Conservation (phyloP, 2,329 filamentous ascomycete genomes). For the Pseudofabraea citricarpa region DNA sequence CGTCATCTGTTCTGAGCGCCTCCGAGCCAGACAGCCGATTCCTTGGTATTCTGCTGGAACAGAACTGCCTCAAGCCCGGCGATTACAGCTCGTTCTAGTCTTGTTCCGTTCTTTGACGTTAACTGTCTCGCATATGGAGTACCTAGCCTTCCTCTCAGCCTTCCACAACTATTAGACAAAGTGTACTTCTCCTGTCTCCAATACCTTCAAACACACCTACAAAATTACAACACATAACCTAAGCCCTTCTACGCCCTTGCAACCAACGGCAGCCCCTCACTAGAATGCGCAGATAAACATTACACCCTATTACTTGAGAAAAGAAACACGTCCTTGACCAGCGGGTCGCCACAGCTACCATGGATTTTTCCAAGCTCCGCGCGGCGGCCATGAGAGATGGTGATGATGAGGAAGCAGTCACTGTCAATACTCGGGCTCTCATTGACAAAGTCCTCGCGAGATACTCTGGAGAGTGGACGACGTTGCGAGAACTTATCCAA, state of each 20-base stretch:
- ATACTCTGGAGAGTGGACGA: slow-evolving; percentile 94
- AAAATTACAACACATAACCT: background rate
- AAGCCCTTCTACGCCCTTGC: background rate
- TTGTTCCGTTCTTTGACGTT: background rate
- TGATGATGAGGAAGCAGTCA: slow-evolving; percentile 93
- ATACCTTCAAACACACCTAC: too few relatives aligned
- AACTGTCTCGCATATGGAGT: background rate
- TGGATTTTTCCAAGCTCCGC: slow-evolving; percentile 74
- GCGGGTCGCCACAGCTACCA: slow-evolving; percentile 27
- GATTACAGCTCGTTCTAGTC: background rate
- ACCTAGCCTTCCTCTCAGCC: slow-evolving; percentile 1
- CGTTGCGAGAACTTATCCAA: slow-evolving; percentile 87
- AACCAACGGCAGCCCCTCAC: background rate
- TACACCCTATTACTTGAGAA: background rate
- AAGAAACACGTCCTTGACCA: background rate
- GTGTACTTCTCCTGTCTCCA: background rate
- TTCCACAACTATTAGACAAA: background rate
- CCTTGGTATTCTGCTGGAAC: background rate
- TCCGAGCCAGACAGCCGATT: background rate
- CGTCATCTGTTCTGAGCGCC: too few relatives aligned
- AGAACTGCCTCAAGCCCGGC: background rate
- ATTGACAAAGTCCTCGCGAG: slow-evolving; percentile 97
- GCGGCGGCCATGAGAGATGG: slow-evolving; percentile 82
- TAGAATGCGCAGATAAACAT: background rate
- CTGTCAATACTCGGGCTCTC: slow-evolving; percentile 90